Base-by-base conservation (phyloP, 2,329 filamentous ascomycete genomes). In the Verticillium nonalfalfae region DNA sequence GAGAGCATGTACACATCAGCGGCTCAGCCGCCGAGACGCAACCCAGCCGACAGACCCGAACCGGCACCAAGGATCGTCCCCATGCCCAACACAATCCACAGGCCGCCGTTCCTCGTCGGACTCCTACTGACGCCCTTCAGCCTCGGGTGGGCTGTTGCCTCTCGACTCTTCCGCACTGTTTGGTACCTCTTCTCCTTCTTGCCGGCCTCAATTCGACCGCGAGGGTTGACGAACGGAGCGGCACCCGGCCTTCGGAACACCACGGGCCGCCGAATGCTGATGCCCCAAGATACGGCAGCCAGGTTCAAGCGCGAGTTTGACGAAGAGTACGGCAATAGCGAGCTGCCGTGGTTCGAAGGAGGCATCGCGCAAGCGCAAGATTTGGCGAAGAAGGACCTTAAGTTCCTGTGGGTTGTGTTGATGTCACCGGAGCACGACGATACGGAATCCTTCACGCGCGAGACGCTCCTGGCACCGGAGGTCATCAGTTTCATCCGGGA, bases 391-490 rank as follows among this genome's bases (percentile, higher is more conserved):
- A 88, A 87, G 67, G 92, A 98, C 39, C 82, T 97, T 60, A 96
- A 96, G 72, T 97, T 96, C 71, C 80, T 99, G 14, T 76, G 98
- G n/a, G 89, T 97, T 15, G 79, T 98, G 5, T 83, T 99, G 15
- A 78, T 97, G 59, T 96, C 93, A 0, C 92, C 93, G 0, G 95
- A 98, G 74, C 94, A 99, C 74, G 95, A 99, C 70, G 93, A 98
- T 68, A 98, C 91, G 1, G 83, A 86, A 26, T 81, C 84, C 0
- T 99, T 96, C 76, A 85, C 93, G 63, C 85, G 85, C 50, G 89
- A 96, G 33, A 97, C 93, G 0, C 82, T 99, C 0, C 83, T 97
- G 7, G 83, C 89, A 1, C 84, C 85, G 1, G 88, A 93, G 54
- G 87, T 97, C 3, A 81, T 88, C 11, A 78, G 81, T 6, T 96